Evolutionary conservation across 108 stramenopile genomes (phyloP).

Genomic region (Skeletonema grethae): DNA sequence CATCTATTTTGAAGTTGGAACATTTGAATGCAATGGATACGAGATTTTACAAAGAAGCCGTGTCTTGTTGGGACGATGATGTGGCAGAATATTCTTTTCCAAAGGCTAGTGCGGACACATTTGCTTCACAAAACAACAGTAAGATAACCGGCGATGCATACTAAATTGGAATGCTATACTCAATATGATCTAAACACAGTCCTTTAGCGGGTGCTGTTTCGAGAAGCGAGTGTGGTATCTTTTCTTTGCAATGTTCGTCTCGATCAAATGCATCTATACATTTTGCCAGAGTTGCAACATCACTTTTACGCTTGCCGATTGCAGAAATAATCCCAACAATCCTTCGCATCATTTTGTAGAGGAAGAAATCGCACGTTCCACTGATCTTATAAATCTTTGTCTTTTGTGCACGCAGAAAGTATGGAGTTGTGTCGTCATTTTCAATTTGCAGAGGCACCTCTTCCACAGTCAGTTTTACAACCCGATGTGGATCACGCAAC

Average conservation of each 20-base stretch:
- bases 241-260: not conserved
- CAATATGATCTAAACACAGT: conserved; percentile 38
- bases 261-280: conserved; percentile 28
- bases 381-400: conserved; percentile 17
- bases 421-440: conserved; percentile 8
- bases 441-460: conserved; percentile 7
- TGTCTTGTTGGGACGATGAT: conserved; percentile 10
- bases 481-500: conserved; percentile 22
- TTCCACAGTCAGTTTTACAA: conserved; percentile 20
- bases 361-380: conserved; percentile 33
- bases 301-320: conserved; percentile 17
- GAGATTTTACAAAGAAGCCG: conserved; percentile 26
- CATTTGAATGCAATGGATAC: conserved; percentile 35
- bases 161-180: conserved; percentile 31
- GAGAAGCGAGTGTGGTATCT: not conserved
- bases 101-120: conserved; percentile 3
- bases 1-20: conserved; percentile 21
- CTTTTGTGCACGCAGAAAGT: conserved; percentile 13
- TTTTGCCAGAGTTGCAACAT: conserved; percentile 7
- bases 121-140: conserved; percentile 25
- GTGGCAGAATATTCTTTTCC: conserved; percentile 31
- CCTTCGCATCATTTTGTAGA: conserved; percentile 48
- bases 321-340: conserved; percentile 37
- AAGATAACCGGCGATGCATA: conserved; percentile 7
- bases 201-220: conserved; percentile 38